Evolutionary conservation across 2,329 filamentous ascomycete genomes (phyloP).

Genomic region (Diaporthe batatas): DNA sequence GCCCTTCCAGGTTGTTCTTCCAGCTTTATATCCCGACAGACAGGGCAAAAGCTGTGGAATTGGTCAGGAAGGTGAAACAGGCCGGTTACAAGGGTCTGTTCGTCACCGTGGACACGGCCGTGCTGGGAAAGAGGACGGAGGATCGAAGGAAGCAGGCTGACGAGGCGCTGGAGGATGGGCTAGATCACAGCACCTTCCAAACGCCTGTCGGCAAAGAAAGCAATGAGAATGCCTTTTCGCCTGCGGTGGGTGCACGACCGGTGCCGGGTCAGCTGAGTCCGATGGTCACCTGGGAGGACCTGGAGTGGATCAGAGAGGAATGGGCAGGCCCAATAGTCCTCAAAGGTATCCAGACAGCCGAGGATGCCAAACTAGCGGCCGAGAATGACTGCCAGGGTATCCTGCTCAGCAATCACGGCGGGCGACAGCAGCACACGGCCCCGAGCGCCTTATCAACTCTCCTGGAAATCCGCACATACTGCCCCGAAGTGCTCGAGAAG

Average conservation of each 20-base stretch:
- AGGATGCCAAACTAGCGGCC: constrained; percentile 41
- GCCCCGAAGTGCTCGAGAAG: constrained; percentile 62
- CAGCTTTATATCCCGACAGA: constrained; percentile 52
- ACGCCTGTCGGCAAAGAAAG: not conserved
- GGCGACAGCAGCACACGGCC: constrained; percentile 40
- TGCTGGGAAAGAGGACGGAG: constrained; percentile 43
- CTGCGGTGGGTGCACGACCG: constrained; percentile 37
- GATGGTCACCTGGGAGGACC: constrained; percentile 43
- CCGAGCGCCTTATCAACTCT: constrained; percentile 50
- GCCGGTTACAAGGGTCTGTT: constrained; percentile 55
- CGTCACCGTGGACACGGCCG: constrained; percentile 53
- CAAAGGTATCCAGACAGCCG: constrained; percentile 42
- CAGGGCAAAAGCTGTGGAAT: constrained; percentile 51
- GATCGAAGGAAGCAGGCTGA: constrained; percentile 45
- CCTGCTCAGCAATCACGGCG: constrained; percentile 43
- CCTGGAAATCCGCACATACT: constrained; percentile 66
- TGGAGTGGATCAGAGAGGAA: constrained; percentile 43
- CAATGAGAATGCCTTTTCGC: constrained; percentile 40
- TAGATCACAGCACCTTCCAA: constrained; percentile 34
- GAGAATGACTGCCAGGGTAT: constrained; percentile 41
- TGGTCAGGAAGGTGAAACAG: constrained; percentile 50
- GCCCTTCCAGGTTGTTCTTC: constrained; percentile 47
- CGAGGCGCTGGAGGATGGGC: constrained; percentile 41
- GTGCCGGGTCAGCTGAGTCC: constrained; percentile 39
- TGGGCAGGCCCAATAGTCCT: constrained; percentile 48